A percentile compares a stretch with the other conserved stretches of the same genome.
phyloP scores from a whole-genome alignment of 176 grass and related monocot species.

The Otatea glauca region DNA sequence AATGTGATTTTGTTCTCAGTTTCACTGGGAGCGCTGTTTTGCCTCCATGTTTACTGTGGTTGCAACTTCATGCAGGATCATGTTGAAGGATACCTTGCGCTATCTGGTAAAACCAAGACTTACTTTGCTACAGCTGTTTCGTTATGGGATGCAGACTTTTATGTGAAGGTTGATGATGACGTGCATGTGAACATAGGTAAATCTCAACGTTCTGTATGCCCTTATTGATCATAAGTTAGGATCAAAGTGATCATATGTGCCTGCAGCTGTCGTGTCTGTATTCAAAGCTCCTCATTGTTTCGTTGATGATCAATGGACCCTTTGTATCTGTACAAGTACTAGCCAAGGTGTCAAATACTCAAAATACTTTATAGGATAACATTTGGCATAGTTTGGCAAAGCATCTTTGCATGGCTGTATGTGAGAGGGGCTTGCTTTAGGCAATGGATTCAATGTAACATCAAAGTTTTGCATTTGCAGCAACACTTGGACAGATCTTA shows the following conservation, averaged over 20 bases:
- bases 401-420: neutral
- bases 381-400: neutral
- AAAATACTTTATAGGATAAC: neutral
- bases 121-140: conserved; percentile 79
- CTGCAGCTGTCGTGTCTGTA: neutral
- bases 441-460: neutral
- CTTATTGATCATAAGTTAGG: conserved; percentile 21
- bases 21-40: neutral
- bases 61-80: conserved; percentile 57
- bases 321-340: conserved; percentile 3
- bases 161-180: conserved; percentile 75
- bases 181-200: conserved; percentile 87
- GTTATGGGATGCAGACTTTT: conserved; percentile 75
- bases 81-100: conserved; percentile 75
- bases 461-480: conserved; percentile 42
- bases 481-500: conserved; percentile 63
- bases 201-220: conserved; percentile 5
- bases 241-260: conserved; percentile 31
- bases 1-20: neutral
- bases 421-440: neutral
- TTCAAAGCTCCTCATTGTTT: neutral
- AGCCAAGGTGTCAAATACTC: neutral
- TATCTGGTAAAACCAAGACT: conserved; percentile 72
- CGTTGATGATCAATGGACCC: conserved; percentile 4
- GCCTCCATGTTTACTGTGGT: conserved; percentile 30